A percentile compares a stretch with the other conserved stretches of the same genome.
Evolutionary conservation across 352 stramenopile genomes (phyloP).

Genomic region (Peronospora farinosa): DNA sequence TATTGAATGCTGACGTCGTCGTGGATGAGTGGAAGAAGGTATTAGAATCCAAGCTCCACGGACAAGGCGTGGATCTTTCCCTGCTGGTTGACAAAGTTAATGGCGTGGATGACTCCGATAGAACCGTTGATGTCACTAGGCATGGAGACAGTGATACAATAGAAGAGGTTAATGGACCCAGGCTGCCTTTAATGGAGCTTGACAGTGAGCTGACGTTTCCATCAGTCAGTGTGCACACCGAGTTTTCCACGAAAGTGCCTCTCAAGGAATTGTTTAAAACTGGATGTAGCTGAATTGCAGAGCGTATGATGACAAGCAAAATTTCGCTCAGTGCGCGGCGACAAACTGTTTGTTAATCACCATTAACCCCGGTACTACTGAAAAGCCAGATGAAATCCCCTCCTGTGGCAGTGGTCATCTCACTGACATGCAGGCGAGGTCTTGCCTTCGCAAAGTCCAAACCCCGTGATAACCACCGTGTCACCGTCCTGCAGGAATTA

Average conservation of each 20-base stretch:
- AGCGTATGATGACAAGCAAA: background rate
- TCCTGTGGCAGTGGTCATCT: slow-evolving; percentile 6
- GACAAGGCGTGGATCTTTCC: slow-evolving; percentile 37
- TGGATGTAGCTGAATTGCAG: slow-evolving; percentile 26
- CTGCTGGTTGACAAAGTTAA: slow-evolving; percentile 28
- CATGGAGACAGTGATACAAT: no score
- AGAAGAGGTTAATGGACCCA: background rate
- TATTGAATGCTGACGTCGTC: slow-evolving; percentile 23
- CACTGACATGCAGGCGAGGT: slow-evolving; percentile 82
- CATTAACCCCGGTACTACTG: slow-evolving; percentile 1
- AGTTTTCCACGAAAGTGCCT: slow-evolving; percentile 30
- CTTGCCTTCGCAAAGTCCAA: slow-evolving; percentile 87
- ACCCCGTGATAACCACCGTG: slow-evolving; percentile 89
- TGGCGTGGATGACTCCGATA: slow-evolving; percentile 5
- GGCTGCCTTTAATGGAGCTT: slow-evolving; percentile 17
- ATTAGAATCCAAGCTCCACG: slow-evolving; percentile 19
- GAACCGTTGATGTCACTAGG: background rate
- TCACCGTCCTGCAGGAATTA: slow-evolving; percentile 96
- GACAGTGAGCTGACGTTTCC: slow-evolving; percentile 27
- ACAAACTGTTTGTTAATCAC: background rate
- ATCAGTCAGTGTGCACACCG: slow-evolving; percentile 17
- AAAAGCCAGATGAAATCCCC: background rate
- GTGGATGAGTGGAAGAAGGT: slow-evolving; percentile 34
- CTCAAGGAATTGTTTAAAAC: slow-evolving; percentile 39
- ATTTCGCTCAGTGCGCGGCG: background rate